Evolutionary conservation across 2,329 filamentous ascomycete genomes (phyloP).

Genomic region (Alternaria longipes): DNA sequence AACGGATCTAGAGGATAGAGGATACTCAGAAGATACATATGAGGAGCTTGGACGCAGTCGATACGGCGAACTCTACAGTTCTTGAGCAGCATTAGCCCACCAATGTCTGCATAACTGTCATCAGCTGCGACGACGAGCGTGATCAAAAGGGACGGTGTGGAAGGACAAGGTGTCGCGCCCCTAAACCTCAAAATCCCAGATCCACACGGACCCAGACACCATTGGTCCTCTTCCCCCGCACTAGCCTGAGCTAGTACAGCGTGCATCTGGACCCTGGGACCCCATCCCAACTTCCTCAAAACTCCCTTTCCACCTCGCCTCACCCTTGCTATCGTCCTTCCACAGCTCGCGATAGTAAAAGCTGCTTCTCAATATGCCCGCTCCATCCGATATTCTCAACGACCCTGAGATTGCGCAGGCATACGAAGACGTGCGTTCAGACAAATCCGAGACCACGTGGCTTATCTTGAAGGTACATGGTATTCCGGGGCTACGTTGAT

Average conservation of each 20-base stretch:
- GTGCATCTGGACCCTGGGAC: slow-evolving; percentile 5
- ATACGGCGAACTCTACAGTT: neutral
- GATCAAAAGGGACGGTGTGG: neutral
- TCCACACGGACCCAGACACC: neutral
- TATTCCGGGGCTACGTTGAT: neutral
- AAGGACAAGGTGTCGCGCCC: neutral
- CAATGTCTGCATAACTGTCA: neutral
- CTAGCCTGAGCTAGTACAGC: slow-evolving; percentile 1
- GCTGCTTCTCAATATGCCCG: slow-evolving; percentile 28
- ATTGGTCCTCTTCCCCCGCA: slow-evolving; percentile 14
- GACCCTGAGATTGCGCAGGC: slow-evolving; percentile 68
- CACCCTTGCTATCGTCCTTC: neutral
- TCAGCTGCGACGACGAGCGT: neutral
- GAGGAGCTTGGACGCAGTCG: neutral
- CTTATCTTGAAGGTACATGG: slow-evolving; percentile 69
- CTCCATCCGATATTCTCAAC: slow-evolving; percentile 41
- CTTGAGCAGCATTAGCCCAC: neutral
- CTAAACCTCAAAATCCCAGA: neutral
- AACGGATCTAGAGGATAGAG: no score
- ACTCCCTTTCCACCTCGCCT: neutral
- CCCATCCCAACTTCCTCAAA: slow-evolving; percentile 26
- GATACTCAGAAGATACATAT: no score
- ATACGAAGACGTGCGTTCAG: slow-evolving; percentile 72
- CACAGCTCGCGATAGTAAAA: neutral
- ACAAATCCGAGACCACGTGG: slow-evolving; percentile 73